Conservation (phyloP, 306 rosid genomes). For the Inga oerstediana region DNA sequence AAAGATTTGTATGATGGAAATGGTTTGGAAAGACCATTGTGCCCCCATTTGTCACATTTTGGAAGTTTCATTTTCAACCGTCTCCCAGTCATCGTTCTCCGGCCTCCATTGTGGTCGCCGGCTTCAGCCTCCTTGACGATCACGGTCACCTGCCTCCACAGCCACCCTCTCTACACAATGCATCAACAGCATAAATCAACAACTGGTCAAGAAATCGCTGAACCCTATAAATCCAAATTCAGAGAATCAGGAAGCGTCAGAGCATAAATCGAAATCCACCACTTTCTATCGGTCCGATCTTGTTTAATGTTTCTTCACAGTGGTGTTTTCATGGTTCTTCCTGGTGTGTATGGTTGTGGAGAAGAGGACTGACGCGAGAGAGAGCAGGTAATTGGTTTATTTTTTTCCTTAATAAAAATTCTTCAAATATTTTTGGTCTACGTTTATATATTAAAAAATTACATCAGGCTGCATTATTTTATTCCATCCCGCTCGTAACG, state of each 20-base stretch:
- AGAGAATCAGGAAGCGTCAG: too few relatives aligned
- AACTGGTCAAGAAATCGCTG: background rate
- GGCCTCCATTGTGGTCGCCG: background rate
- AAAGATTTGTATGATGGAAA: background rate
- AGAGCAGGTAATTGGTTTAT: too few relatives aligned
- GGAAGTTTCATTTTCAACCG: too few relatives aligned
- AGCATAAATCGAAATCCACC: background rate
- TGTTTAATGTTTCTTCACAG: background rate
- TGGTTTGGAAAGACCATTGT: too few relatives aligned
- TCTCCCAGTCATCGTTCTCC: too few relatives aligned
- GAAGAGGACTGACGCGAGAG: background rate
- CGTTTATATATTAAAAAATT: background rate
- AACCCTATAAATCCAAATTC: background rate
- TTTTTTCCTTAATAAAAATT: too few relatives aligned
- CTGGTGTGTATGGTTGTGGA: background rate
- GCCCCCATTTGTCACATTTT: too few relatives aligned
- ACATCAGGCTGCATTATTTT: background rate
- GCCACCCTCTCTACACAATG: background rate
- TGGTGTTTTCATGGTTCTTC: background rate
- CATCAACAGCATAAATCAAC: background rate
- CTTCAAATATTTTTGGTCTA: too few relatives aligned
- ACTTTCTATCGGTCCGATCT: background rate
- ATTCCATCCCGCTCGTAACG: background rate
- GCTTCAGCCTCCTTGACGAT: background rate
- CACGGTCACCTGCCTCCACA: too few relatives aligned